Percentiles rank a stretch among this genome's conserved stretches.
phyloP scores from a whole-genome alignment of 2,329 filamentous ascomycete genomes.

The Trichophyton rubrum region DNA sequence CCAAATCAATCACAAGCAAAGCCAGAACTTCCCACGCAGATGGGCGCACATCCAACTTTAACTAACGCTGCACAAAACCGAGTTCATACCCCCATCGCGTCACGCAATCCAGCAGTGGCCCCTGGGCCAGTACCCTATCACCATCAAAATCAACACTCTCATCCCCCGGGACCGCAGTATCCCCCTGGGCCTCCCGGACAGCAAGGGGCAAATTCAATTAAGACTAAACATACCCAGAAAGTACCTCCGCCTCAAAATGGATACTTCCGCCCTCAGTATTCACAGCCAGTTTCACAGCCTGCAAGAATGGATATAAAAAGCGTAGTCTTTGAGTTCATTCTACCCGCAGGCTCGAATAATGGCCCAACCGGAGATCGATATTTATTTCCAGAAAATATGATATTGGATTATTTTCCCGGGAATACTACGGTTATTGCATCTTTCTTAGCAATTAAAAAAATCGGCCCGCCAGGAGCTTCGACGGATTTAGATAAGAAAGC shows the following conservation, averaged over 20 bases:
- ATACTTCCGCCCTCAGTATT: constrained; percentile 22
- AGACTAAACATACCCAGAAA: constrained; percentile 27
- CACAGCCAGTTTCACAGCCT: constrained; percentile 19
- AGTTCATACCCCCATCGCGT: constrained; percentile 8
- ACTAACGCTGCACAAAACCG: background rate
- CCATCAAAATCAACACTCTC: constrained; percentile 14
- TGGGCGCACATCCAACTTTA: background rate
- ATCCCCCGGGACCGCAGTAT: constrained; percentile 4
- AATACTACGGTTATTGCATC: constrained; percentile 37
- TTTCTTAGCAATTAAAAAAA: constrained; percentile 35
- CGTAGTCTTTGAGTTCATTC: constrained; percentile 38
- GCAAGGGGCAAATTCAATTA: constrained; percentile 19
- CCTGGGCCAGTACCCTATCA: constrained; percentile 14
- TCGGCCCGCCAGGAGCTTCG: constrained; percentile 20
- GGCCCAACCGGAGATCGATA: constrained; percentile 36
- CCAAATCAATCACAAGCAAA: constrained; percentile 12
- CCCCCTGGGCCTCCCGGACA: constrained; percentile 14
- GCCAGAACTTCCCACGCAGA: constrained; percentile 6
- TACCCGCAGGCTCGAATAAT: constrained; percentile 30
- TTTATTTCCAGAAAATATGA: constrained; percentile 38
- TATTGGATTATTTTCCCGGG: constrained; percentile 36
- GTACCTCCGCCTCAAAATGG: constrained; percentile 19
- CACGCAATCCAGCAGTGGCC: constrained; percentile 3
- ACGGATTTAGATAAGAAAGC: constrained; percentile 19
- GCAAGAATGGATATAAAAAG: constrained; percentile 33